Conservation (phyloP, 2,329 filamentous ascomycete species). For the Pestalotiopsis sp. region DNA sequence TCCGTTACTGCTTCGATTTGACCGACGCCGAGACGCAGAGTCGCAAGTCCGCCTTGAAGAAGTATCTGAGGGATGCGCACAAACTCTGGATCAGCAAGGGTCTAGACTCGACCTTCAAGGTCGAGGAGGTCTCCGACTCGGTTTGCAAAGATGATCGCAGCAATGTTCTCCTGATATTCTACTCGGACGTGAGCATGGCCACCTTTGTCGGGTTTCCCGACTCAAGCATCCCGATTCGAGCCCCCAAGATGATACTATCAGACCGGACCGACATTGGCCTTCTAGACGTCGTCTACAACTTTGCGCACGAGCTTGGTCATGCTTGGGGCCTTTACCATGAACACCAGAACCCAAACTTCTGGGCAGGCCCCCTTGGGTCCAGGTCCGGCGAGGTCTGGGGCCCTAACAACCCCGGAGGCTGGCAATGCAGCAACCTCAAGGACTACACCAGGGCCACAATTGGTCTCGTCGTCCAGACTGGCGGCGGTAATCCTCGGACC, state of each 20-base stretch:
- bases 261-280: background rate
- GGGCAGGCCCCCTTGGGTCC: constrained; percentile 10
- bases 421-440: background rate
- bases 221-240: no score
- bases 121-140: no score
- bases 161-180: no score
- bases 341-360: constrained; percentile 29
- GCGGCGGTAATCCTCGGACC: background rate
- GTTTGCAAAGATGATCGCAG: no score
- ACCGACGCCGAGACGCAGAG: no score
- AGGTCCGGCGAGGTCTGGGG: background rate
- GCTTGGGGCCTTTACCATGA: constrained; percentile 30
- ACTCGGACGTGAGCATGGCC: no score
- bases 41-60: no score
- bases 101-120: no score
- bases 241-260: background rate
- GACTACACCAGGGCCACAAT: background rate
- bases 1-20: no score
- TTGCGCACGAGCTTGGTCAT: constrained; percentile 31
- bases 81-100: no score
- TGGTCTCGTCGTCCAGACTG: background rate
- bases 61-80: no score
- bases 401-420: background rate
- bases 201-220: no score
- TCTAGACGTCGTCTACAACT: constrained; percentile 18